Percentiles rank a stretch among this genome's conserved stretches.
Evolutionary conservation across 1,284 basidiomycete genomes (phyloP).

Genomic region (Crepidotus sp.): DNA sequence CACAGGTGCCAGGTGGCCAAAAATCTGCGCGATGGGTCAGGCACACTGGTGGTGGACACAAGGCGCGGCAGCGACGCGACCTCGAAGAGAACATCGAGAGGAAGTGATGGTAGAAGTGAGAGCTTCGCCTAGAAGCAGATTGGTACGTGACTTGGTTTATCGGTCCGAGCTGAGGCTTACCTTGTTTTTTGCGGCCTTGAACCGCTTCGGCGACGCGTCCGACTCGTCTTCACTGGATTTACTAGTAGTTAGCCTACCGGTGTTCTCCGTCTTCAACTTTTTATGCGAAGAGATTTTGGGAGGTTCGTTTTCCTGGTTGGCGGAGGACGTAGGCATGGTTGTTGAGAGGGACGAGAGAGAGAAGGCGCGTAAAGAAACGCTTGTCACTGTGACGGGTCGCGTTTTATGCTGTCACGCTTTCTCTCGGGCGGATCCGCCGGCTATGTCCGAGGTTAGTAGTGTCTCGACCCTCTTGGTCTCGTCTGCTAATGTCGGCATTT

Average conservation of each 20-base stretch:
- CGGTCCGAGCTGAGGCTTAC: neutral
- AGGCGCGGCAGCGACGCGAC: conserved; percentile 17
- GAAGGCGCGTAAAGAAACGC: neutral
- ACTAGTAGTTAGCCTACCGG: too few species aligned
- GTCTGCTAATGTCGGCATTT: neutral
- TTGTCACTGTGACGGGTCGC: conserved; percentile 10
- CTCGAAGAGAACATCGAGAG: conserved; percentile 24
- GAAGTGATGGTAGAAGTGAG: conserved; percentile 20
- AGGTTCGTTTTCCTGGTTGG: neutral
- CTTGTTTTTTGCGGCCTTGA: conserved; percentile 8
- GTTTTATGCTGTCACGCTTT: neutral
- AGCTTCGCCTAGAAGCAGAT: conserved; percentile 9
- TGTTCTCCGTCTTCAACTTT: conserved; percentile 6
- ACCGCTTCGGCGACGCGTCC: neutral
- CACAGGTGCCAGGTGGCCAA: conserved; percentile 11
- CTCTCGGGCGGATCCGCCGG: neutral
- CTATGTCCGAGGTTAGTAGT: too few species aligned
- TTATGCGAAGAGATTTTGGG: neutral
- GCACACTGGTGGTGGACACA: neutral
- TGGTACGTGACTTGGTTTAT: neutral
- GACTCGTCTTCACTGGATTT: too few species aligned
- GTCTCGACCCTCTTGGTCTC: too few species aligned
- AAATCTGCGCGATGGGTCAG: neutral
- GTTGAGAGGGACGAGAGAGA: neutral
- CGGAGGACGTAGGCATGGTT: neutral